These are phyloP conservation scores for Globomyces pollinis-pini DNA, from an alignment of 192 early-diverging fungal genomes.

Conservation along the genomic window DNA sequence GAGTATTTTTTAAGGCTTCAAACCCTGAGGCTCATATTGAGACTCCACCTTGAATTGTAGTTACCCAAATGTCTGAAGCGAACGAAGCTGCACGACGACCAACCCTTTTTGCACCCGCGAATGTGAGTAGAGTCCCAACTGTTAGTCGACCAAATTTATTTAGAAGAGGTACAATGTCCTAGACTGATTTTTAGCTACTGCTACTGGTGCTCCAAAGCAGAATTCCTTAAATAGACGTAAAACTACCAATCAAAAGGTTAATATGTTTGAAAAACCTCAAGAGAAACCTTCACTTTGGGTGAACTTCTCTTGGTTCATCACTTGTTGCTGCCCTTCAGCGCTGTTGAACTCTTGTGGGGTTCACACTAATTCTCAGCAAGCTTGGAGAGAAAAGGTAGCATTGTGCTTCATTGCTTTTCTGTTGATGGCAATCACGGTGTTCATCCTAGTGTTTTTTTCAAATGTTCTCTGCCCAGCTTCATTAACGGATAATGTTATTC, in stretches of 20 bases:
- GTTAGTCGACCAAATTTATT: too few relatives aligned
- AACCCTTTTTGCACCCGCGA: slow-evolving; percentile 2
- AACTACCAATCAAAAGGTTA: not conserved
- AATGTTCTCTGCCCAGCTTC: not conserved
- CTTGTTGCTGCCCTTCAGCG: slow-evolving; percentile 30
- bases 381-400: slow-evolving; percentile 49
- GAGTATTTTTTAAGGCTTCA: too few relatives aligned
- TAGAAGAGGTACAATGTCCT: too few relatives aligned
- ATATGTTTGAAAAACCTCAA: slow-evolving; percentile 1
- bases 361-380: slow-evolving; percentile 28
- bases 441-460: not conserved
- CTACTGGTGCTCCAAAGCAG: too few relatives aligned
- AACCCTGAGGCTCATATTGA: too few relatives aligned
- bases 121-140: too few relatives aligned
- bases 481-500: not conserved
- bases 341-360: slow-evolving; percentile 20
- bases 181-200: too few relatives aligned
- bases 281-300: slow-evolving; percentile 16
- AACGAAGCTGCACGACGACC: not conserved
- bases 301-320: slow-evolving; percentile 23
- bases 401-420: slow-evolving; percentile 28
- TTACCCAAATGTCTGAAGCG: too few relatives aligned
- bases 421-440: slow-evolving; percentile 9
- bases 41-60: too few relatives aligned
- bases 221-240: too few relatives aligned